phyloP scores from a whole-genome alignment of 2,329 filamentous ascomycete species.

The Fusarium albosuccineum region DNA sequence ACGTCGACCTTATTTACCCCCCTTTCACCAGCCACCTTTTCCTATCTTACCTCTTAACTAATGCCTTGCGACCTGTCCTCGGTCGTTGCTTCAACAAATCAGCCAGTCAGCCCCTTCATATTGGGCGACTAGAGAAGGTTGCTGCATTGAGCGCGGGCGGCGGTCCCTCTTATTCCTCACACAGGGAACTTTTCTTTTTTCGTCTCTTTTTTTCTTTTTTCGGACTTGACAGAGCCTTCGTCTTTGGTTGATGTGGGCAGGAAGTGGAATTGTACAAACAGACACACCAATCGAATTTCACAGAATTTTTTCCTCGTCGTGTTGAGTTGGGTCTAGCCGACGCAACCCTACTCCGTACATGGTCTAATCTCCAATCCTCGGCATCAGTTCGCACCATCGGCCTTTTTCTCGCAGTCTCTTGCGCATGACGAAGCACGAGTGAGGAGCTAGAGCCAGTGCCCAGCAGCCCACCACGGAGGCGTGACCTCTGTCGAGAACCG shows the following conservation, averaged over 20 bases:
- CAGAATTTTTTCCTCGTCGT: slow-evolving; percentile 32
- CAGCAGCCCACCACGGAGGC: slow-evolving; percentile 32
- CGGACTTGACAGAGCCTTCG: slow-evolving; percentile 19
- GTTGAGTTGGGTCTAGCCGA: slow-evolving; percentile 35
- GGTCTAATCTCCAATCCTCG: slow-evolving; percentile 39
- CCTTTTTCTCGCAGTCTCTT: slow-evolving; percentile 19
- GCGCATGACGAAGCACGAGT: slow-evolving; percentile 18
- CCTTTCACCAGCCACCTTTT: slow-evolving; percentile 14
- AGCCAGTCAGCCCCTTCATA: slow-evolving; percentile 6
- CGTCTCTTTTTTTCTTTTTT: slow-evolving; percentile 8
- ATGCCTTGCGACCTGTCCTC: slow-evolving; percentile 13
- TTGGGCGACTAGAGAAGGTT: slow-evolving; percentile 12
- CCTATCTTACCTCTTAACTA: slow-evolving; percentile 30
- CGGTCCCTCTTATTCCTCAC: slow-evolving; percentile 16
- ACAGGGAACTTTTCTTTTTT: slow-evolving; percentile 19
- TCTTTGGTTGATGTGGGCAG: slow-evolving; percentile 44
- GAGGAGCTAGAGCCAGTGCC: slow-evolving; percentile 31
- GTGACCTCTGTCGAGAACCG: slow-evolving; percentile 35
- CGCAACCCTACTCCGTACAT: slow-evolving; percentile 32
- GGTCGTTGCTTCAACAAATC: slow-evolving; percentile 13
- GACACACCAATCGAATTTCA: slow-evolving; percentile 49
- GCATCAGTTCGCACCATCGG: slow-evolving; percentile 30
- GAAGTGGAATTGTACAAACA: slow-evolving; percentile 47
- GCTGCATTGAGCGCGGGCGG: slow-evolving; percentile 21
- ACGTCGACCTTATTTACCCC: neutral